Percentiles rank a stretch among this genome's conserved stretches.
Evolutionary conservation across 345 rosid genomes (phyloP).

Genomic region (Melaleuca quinquenervia): DNA sequence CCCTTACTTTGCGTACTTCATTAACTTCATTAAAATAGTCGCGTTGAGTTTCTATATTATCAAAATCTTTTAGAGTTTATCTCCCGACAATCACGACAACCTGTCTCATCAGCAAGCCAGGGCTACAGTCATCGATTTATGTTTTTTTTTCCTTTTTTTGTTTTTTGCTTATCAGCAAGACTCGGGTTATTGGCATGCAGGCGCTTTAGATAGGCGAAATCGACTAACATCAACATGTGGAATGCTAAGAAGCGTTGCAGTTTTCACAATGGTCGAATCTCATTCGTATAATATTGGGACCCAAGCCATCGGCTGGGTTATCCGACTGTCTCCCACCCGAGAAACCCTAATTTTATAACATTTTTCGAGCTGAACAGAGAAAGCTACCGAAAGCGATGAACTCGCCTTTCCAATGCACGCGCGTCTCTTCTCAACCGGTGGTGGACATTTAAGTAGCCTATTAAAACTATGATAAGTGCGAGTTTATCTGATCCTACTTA

Average conservation of each 20-base stretch:
- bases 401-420: background rate
- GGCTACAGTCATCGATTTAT: background rate
- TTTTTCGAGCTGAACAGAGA: background rate
- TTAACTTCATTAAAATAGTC: background rate
- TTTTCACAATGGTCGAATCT: background rate
- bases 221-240: background rate
- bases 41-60: background rate
- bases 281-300: background rate
- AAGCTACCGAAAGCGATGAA: background rate
- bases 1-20: too few species aligned
- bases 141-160: too few species aligned
- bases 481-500: background rate
- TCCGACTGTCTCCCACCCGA: background rate
- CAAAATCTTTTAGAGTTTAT: background rate
- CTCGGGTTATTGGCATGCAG: background rate
- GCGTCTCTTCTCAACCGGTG: background rate
- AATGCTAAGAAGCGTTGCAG: accelerated
- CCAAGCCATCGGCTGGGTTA: background rate
- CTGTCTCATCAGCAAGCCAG: background rate
- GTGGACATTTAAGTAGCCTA: background rate
- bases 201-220: background rate
- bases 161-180: background rate
- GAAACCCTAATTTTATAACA: background rate
- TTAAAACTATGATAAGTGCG: background rate
- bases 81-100: background rate